These are phyloP conservation scores for Panicum virgatum DNA, from an alignment of 202 grass and related monocot genomes.

Conservation along the genomic window DNA sequence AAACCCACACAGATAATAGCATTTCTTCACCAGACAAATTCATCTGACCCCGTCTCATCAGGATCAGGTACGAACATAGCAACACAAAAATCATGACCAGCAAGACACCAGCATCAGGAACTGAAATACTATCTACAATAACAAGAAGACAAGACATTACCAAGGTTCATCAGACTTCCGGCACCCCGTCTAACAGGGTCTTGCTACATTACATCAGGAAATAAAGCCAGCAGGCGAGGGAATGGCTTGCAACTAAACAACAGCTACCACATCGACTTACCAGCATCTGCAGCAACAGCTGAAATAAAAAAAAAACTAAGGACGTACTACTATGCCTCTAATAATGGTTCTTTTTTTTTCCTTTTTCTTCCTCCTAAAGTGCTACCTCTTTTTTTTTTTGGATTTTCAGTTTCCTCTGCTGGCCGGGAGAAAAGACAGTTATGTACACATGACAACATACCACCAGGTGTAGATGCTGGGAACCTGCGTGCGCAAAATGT, in stretches of 20 bases:
- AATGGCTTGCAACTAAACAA: conserved; percentile 39
- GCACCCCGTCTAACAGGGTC: neutral
- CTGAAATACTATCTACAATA: neutral
- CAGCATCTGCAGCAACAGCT: conserved; percentile 13
- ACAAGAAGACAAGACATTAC: neutral
- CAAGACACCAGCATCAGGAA: neutral
- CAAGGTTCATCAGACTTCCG: conserved; percentile 25
- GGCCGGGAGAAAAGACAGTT: neutral
- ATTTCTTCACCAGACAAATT: neutral
- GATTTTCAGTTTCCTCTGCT: conserved; percentile 17
- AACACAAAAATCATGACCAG: neutral
- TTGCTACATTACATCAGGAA: conserved; percentile 17
- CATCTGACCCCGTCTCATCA: neutral
- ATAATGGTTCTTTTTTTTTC: neutral
- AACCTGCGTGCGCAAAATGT: neutral
- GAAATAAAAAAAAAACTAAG: conserved; percentile 20
- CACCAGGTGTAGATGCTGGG: neutral
- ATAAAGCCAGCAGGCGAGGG: neutral
- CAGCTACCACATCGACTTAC: conserved; percentile 20
- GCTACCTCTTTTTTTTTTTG: conserved; percentile 38
- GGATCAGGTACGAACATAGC: neutral
- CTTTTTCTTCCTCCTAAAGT: conserved; percentile 24
- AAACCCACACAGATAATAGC: neutral
- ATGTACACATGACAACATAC: conserved; percentile 34
- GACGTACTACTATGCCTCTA: conserved; percentile 35